Base-by-base conservation (phyloP, 352 stramenopile species). In the Phytophthora uliginosa region DNA sequence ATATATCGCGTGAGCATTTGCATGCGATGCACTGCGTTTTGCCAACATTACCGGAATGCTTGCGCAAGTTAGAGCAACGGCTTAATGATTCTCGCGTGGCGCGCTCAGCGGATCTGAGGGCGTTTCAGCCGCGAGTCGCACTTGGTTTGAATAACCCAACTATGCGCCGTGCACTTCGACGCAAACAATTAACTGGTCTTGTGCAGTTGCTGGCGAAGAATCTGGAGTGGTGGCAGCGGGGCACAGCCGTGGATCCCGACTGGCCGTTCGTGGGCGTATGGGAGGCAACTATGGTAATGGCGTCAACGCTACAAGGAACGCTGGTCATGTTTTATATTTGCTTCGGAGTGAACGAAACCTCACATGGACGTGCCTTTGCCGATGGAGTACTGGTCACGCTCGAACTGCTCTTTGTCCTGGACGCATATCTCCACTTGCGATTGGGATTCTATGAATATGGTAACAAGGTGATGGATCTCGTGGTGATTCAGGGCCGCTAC, bases 361-460 rank as follows among this genome's bases (percentile, higher is more conserved):
- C 71, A 3, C 38, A 36, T n/a, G 66, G 54, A 2, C 76, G 83
- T 24, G 56, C 76, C 2, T 51, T 56, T 17, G 54, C 63, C 5
- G 84, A 91, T 55, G 50, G 48, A 1, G 12, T 82, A 3, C 84
- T 73, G 10, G 40, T 91, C 7, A 52, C 71, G 8, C 36, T 91
- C 6, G 83, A 92, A 42, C 50, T 81, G 18, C 48, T 73, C 8
- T 91, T 89, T 24, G 33, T 87, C 0, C n/a, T 88, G 1, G 84
- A 92, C 38, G 76, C 84, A 0, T 82, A 86, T 36, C 59, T 92
- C 9, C 76, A 86, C 7, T 86, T 77, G 2, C 75, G 78, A 1
- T 77, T 89, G 34, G 83, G 84, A 0, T 92, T 82, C 65, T 92
- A 89, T 62, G 73, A 86, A 45, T 91, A 84, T 31, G 84, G 83